Percentiles rank a stretch among this genome's conserved stretches.
phyloP scores from a whole-genome alignment of 2,329 filamentous ascomycete species.

The Aspergillus piperis region DNA sequence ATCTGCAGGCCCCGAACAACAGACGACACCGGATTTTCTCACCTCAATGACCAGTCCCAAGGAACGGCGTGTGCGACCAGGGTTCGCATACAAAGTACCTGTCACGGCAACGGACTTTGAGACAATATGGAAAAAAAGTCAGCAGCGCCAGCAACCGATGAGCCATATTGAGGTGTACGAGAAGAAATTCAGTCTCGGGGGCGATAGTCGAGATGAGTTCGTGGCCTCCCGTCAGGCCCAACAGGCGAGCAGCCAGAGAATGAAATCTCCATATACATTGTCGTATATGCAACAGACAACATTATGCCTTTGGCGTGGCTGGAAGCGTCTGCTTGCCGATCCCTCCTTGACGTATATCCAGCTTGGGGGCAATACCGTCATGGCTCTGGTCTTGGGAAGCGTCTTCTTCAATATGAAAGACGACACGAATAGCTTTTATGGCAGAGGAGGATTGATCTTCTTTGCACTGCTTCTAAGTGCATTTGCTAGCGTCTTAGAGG shows the following conservation, averaged over 20 bases:
- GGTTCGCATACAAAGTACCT: constrained; percentile 56
- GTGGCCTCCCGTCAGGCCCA: constrained; percentile 35
- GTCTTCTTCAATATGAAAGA: constrained; percentile 74
- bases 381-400: constrained; percentile 72
- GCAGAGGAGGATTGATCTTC: constrained; percentile 74
- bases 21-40: constrained; percentile 68
- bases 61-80: constrained; percentile 56
- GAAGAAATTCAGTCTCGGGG: background rate
- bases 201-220: constrained; percentile 38
- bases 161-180: no score
- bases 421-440: constrained; percentile 70
- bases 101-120: constrained; percentile 59
- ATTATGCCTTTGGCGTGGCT: constrained; percentile 78
- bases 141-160: no score
- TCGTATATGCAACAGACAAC: constrained; percentile 71
- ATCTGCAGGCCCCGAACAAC: constrained; percentile 51
- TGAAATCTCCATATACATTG: constrained; percentile 76
- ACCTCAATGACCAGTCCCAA: constrained; percentile 65
- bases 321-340: constrained; percentile 70
- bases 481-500: constrained; percentile 71
- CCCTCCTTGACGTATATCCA: constrained; percentile 68
- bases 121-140: no score
- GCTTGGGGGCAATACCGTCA: constrained; percentile 64
- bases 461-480: constrained; percentile 82
- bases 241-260: constrained; percentile 49